A percentile compares a stretch with the other conserved stretches of the same genome.
Conservation (phyloP, 306 rosid genomes). For the Prunus davidiana region DNA sequence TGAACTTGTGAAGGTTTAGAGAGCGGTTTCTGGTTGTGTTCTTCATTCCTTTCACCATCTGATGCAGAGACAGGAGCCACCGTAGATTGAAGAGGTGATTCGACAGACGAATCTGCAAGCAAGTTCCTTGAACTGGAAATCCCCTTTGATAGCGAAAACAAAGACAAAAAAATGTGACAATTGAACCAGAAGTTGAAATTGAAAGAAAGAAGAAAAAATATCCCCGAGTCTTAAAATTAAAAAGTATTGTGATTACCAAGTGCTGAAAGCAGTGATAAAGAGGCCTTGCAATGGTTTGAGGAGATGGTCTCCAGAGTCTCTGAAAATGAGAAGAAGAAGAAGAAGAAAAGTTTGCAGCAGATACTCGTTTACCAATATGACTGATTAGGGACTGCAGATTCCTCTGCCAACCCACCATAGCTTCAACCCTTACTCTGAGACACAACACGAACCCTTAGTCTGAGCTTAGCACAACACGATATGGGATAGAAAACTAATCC, state of each 20-base stretch:
- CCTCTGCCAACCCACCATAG: slow-evolving; percentile 82
- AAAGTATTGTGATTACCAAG: slow-evolving; percentile 36
- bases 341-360: slow-evolving; percentile 25
- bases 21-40: slow-evolving; percentile 44
- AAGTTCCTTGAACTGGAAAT: slow-evolving; percentile 60
- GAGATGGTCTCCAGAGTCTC: slow-evolving; percentile 36
- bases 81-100: slow-evolving; percentile 56
- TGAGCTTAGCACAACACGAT: too few species aligned
- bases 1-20: slow-evolving; percentile 58
- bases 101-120: slow-evolving; percentile 30
- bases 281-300: slow-evolving; percentile 49
- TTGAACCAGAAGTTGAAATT: background rate
- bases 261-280: slow-evolving; percentile 44
- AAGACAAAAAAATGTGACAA: background rate
- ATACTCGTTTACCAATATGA: background rate
- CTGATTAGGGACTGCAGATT: slow-evolving; percentile 48
- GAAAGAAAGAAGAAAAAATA: background rate
- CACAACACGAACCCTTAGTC: background rate
- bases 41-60: slow-evolving; percentile 46
- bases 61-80: slow-evolving; percentile 48
- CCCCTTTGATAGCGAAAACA: slow-evolving; percentile 43
- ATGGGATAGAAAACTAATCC: too few species aligned
- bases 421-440: background rate
- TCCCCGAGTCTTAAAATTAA: too few species aligned
- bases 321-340: slow-evolving; percentile 39